phyloP scores from a whole-genome alignment of 495 filamentous ascomycete genomes.

The Lophiostoma macrostomum region DNA sequence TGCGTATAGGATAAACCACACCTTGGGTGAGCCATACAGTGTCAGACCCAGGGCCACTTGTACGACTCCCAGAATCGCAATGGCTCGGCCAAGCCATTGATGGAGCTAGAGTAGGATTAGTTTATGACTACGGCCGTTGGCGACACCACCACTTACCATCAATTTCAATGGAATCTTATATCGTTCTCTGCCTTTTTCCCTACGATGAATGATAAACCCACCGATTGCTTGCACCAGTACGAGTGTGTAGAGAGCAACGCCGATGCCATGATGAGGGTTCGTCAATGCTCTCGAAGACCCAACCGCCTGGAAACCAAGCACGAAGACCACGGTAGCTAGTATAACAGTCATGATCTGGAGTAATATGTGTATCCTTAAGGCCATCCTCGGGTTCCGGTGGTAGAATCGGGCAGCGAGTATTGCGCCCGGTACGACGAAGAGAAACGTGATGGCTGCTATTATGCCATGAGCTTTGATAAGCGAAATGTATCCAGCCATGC shows the following conservation, averaged over 20 bases:
- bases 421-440: conserved; percentile 75
- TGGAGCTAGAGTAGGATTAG: conserved; percentile 56
- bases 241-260: conserved; percentile 81
- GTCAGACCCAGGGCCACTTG: conserved; percentile 89
- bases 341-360: conserved; percentile 76
- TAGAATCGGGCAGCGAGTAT: conserved; percentile 78
- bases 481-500: conserved; percentile 68
- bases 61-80: conserved; percentile 74
- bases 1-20: conserved; percentile 79
- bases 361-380: conserved; percentile 79
- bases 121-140: background rate
- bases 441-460: conserved; percentile 81
- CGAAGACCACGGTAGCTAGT: conserved; percentile 68
- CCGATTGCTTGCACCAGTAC: conserved; percentile 76
- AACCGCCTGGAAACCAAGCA: conserved; percentile 76
- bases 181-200: conserved; percentile 58
- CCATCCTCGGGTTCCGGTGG: conserved; percentile 58
- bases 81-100: conserved; percentile 76
- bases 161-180: conserved; percentile 62
- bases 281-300: conserved; percentile 72
- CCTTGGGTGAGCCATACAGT: conserved; percentile 84
- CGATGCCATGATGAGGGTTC: conserved; percentile 90
- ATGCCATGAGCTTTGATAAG: conserved; percentile 82
- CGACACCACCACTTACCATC: conserved; percentile 54
- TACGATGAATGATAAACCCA: conserved; percentile 66